These are phyloP conservation scores for Cladosporium sp. DNA, from an alignment of 2,329 filamentous ascomycete species.

Conservation along the genomic window DNA sequence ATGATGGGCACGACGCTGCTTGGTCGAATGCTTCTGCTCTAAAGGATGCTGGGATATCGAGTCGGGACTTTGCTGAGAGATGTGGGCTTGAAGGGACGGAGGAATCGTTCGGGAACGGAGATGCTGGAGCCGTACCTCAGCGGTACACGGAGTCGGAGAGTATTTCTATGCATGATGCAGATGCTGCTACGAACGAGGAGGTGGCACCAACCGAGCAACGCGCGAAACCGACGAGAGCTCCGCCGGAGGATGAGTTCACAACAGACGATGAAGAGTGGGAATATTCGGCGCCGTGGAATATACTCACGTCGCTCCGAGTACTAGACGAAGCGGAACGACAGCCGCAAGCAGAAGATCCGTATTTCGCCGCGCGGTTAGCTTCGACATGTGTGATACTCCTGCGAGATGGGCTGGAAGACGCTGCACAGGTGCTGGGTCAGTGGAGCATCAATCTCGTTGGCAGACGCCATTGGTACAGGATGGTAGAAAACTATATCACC, in stretches of 20 bases:
- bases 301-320: not conserved
- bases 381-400: slow-evolving; percentile 3
- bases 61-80: not conserved
- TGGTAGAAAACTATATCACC: not conserved
- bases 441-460: slow-evolving; percentile 18
- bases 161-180: not conserved
- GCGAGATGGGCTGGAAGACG: not conserved
- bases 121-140: not conserved
- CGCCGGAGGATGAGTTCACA: not conserved
- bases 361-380: slow-evolving; percentile 3
- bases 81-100: not conserved
- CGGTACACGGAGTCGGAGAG: not conserved
- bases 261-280: not conserved
- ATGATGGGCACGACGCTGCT: not conserved
- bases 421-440: not conserved
- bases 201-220: not conserved
- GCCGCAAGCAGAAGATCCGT: not conserved
- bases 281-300: not conserved
- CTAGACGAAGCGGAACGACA: not conserved
- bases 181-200: not conserved
- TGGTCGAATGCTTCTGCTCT: not conserved
- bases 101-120: not conserved
- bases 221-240: not conserved
- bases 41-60: not conserved
- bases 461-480: not conserved